Conservation (phyloP, 768 basidiomycete genomes). For the Boletellus ananiceps region DNA sequence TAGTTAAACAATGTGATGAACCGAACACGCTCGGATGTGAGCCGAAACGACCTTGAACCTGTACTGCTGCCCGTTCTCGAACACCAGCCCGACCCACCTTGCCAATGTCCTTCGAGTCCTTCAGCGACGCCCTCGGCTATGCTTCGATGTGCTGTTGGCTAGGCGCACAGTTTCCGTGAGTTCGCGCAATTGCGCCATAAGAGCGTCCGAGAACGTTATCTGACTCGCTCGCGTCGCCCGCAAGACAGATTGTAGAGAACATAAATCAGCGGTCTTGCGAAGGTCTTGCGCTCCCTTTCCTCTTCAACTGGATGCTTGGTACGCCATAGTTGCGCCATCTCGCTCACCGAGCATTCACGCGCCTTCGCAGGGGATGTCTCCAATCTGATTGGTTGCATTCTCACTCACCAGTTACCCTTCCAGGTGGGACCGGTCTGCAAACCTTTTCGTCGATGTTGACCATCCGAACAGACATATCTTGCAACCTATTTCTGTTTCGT, state of each 20-base stretch:
- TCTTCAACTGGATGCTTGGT: constrained; percentile 92
- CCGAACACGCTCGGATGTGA: neutral
- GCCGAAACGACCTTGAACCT: neutral
- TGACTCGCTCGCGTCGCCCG: constrained; percentile 1
- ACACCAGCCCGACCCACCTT: neutral
- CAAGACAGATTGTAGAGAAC: constrained; percentile 83
- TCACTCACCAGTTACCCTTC: constrained; percentile 93
- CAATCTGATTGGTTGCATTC: constrained; percentile 85
- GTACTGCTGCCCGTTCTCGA: neutral
- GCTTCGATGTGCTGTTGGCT: constrained; percentile 76
- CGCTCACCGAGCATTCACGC: constrained; percentile 6
- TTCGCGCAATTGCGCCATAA: constrained; percentile 17
- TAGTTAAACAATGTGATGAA: neutral
- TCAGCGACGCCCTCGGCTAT: constrained; percentile 68
- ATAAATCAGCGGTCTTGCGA: constrained; percentile 71
- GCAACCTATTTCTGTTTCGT: constrained; percentile 88
- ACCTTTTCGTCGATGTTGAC: constrained; percentile 4
- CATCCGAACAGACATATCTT: constrained; percentile 65
- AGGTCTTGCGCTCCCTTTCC: constrained; percentile 88
- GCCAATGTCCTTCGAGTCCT: constrained; percentile 17
- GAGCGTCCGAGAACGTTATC: constrained; percentile 1
- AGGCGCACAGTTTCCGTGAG: constrained; percentile 85
- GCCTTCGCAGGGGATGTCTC: constrained; percentile 72
- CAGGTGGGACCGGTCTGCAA: constrained; percentile 54
- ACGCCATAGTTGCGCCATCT: constrained; percentile 24